Percentiles rank a stretch among this genome's conserved stretches.
These are phyloP conservation scores for Cryptococcus sp. DNA, from an alignment of 1,284 basidiomycete genomes.

Conservation along the genomic window DNA sequence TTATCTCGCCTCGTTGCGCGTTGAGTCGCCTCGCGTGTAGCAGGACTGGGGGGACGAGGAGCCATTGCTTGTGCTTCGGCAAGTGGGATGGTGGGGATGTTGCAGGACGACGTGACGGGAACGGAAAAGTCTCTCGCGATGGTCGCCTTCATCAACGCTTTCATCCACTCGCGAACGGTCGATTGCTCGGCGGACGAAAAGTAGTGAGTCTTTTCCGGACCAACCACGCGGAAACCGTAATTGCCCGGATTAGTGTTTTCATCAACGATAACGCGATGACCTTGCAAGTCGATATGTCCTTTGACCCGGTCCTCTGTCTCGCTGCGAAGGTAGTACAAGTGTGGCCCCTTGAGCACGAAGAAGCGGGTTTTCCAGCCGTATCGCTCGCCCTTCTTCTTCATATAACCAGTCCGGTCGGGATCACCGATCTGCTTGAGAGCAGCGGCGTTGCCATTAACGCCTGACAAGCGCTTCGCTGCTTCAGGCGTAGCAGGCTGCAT, in stretches of 20 bases:
- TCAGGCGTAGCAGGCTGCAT: conserved; percentile 38
- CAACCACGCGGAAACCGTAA: conserved; percentile 94
- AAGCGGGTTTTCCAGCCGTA: conserved; percentile 93
- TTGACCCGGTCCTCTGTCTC: conserved; percentile 91
- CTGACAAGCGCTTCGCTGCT: neutral
- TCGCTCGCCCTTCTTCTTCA: conserved; percentile 91
- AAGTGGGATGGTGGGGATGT: conserved; percentile 94
- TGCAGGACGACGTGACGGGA: conserved; percentile 94
- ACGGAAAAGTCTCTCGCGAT: conserved; percentile 89
- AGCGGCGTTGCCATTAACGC: conserved; percentile 21
- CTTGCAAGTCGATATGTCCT: conserved; percentile 87
- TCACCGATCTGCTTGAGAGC: conserved; percentile 85
- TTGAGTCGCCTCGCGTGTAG: conserved; percentile 83
- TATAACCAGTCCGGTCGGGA: conserved; percentile 86
- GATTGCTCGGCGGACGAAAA: conserved; percentile 88
- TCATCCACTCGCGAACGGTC: conserved; percentile 95
- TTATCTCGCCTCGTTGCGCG: conserved; percentile 83
- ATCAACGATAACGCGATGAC: conserved; percentile 92
- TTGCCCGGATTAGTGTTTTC: conserved; percentile 88
- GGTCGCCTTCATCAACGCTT: conserved; percentile 98
- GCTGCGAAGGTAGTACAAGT: conserved; percentile 81
- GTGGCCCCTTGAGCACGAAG: conserved; percentile 89
- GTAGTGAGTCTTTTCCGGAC: conserved; percentile 86
- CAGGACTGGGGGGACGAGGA: conserved; percentile 90
- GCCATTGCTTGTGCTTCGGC: conserved; percentile 94